These are phyloP conservation scores for Ustilago hordei DNA, from an alignment of 1,284 basidiomycete species.

Conservation along the genomic window DNA sequence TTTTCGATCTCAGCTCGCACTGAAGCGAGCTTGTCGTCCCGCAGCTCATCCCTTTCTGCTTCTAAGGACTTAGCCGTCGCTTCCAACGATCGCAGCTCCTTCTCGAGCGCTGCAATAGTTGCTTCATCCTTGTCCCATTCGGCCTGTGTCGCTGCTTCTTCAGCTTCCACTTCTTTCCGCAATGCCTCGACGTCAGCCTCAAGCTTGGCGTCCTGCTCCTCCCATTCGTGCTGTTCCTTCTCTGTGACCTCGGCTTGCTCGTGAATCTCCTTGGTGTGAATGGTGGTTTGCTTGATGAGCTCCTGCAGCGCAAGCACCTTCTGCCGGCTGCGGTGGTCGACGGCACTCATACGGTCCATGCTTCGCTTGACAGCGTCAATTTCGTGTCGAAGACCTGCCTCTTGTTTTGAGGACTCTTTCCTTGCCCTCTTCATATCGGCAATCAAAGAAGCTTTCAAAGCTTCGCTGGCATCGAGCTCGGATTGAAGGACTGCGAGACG, in stretches of 20 bases:
- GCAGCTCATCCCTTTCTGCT: slow-evolving; percentile 43
- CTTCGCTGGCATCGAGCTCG: slow-evolving; percentile 46
- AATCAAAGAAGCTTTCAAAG: slow-evolving; percentile 34
- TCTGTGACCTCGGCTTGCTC: slow-evolving; percentile 53
- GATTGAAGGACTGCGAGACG: slow-evolving; percentile 42
- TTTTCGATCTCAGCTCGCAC: slow-evolving; percentile 44
- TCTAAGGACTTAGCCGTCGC: slow-evolving; percentile 31
- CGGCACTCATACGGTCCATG: slow-evolving; percentile 55
- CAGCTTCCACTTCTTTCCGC: slow-evolving; percentile 40
- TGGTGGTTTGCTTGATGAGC: slow-evolving; percentile 59
- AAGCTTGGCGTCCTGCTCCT: slow-evolving; percentile 40
- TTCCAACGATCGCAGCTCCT: slow-evolving; percentile 42
- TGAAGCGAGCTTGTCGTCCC: slow-evolving; percentile 38
- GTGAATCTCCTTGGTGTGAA: slow-evolving; percentile 53
- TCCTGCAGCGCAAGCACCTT: slow-evolving; percentile 63
- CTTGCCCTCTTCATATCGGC: slow-evolving; percentile 55
- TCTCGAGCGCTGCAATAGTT: slow-evolving; percentile 41
- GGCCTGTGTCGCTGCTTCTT: slow-evolving; percentile 38
- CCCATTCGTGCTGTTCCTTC: slow-evolving; percentile 48
- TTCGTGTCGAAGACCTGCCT: slow-evolving; percentile 53
- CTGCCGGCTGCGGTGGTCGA: slow-evolving; percentile 59
- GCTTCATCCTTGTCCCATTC: slow-evolving; percentile 48
- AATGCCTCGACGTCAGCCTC: slow-evolving; percentile 30
- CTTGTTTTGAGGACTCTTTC: slow-evolving; percentile 57
- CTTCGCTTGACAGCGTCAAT: slow-evolving; percentile 60